These are phyloP conservation scores for Fusarium sp. DNA, from an alignment of 2,329 filamentous ascomycete species.

Conservation along the genomic window DNA sequence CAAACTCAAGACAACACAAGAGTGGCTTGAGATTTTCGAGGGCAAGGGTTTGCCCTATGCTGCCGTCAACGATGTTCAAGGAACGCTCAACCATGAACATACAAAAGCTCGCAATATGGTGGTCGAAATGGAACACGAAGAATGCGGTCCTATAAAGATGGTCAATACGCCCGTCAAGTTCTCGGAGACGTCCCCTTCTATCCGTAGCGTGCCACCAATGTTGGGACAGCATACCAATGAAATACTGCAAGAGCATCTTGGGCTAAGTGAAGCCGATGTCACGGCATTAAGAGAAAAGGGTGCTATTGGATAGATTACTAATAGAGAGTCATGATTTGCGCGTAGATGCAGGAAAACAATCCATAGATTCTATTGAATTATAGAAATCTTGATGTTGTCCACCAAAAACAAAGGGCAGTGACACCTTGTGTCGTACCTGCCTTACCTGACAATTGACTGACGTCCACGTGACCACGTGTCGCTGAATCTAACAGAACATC, in stretches of 20 bases:
- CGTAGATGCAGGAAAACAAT: background rate
- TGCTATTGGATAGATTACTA: conserved; percentile 64
- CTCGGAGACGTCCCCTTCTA: conserved; percentile 80
- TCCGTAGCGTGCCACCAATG: conserved; percentile 82
- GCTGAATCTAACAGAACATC: conserved; percentile 9
- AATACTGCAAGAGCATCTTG: conserved; percentile 73
- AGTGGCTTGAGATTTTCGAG: conserved; percentile 89
- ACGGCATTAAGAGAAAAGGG: conserved; percentile 71
- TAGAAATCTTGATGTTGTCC: background rate
- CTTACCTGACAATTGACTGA: background rate
- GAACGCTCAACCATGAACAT: conserved; percentile 85
- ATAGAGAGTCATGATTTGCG: background rate
- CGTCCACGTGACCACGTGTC: conserved; percentile 36
- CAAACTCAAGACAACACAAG: conserved; percentile 78
- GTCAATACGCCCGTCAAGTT: conserved; percentile 97
- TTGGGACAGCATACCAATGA: conserved; percentile 89
- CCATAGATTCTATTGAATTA: background rate
- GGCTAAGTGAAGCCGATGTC: conserved; percentile 69
- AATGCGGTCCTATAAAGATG: conserved; percentile 86
- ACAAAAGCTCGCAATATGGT: conserved; percentile 90
- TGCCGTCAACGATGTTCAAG: conserved; percentile 92
- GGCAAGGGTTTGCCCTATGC: conserved; percentile 93
- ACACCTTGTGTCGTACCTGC: background rate
- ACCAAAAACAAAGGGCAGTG: conserved; percentile 4
- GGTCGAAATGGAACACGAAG: conserved; percentile 82